Evolutionary conservation across 768 basidiomycete species (phyloP), one percentile per base, ranked within the genome.

Genomic region (Trametes gibbosa): DNA sequence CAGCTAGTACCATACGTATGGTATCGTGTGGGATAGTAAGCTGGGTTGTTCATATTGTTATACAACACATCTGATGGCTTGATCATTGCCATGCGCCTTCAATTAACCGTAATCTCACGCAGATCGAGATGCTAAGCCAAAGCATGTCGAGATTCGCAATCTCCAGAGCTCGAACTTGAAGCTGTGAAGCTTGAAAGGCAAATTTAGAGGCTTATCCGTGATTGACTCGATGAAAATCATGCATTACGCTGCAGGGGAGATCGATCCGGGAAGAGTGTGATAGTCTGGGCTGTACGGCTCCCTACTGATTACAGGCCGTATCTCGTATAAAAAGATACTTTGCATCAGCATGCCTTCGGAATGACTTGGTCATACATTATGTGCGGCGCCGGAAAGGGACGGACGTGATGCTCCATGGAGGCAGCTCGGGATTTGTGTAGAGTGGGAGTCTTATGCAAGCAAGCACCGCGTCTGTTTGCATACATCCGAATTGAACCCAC

Each of bases 361-460:
- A n/a, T n/a, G n/a, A n/a, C n/a, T n/a, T n/a, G n/a, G n/a, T n/a
- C n/a, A n/a, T n/a, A n/a, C 29, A 32, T 32, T 32, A 32, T 32
- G 29, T 32, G 10, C 29, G 5, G 5, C 5, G 4, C 29, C 29
- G 29, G 10, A 32, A 32, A 39, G 34, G 35, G 34, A 14, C 13
- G 10, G 19, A 4, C 34, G 12, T n/a, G 50, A 19, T 39, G 23
- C 13, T 19, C 23, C 29, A 42, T 42, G 35, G n/a, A 37, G 19
- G 4, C 34, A 37, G 34, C 48, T 43, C n/a, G n/a, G 42, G 41
- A 46, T 46, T 54, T 43, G 53, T 45, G 29, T 29, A 23, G 43
- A 58, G 57, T 58, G 58, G 58, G 58, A 59, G 58, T 59, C 51
- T 59, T 59, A 59, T 59, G 58, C 58, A 59, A 60, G 59, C 59